phyloP scores from a whole-genome alignment of 768 basidiomycete species.

The Leccinum truebloodii region DNA sequence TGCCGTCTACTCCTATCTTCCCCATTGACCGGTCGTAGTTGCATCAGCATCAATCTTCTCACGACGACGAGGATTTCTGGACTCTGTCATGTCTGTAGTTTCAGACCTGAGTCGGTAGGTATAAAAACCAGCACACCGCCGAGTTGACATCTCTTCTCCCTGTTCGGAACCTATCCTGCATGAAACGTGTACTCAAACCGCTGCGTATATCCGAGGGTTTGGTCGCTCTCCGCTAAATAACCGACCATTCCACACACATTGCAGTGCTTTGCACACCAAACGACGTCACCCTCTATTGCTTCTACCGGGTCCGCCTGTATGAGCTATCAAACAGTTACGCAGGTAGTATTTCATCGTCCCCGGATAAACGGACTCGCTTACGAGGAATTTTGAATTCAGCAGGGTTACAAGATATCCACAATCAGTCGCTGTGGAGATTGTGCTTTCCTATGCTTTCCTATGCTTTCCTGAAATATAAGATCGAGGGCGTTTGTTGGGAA shows the following conservation, averaged over 20 bases:
- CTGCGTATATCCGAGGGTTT: background rate
- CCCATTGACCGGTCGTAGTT: background rate
- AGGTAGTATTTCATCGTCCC: background rate
- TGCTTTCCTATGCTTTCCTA: background rate
- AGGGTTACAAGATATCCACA: background rate
- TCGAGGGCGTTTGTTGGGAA: background rate
- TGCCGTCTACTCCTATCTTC: background rate
- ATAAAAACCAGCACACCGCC: background rate
- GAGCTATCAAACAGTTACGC: background rate
- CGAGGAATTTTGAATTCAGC: background rate
- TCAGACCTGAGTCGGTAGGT: background rate
- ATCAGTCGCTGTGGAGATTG: background rate
- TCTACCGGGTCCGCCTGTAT: background rate
- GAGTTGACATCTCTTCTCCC: background rate
- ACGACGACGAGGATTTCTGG: background rate
- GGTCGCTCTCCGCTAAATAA: background rate
- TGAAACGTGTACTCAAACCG: background rate
- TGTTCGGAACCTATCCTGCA: background rate
- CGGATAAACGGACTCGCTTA: background rate
- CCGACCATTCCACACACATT: background rate
- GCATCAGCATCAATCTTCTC: background rate
- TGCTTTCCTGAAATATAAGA: background rate
- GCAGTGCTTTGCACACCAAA: background rate
- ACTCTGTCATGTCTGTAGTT: background rate
- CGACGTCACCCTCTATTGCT: background rate